A percentile compares a stretch with the other conserved stretches of the same genome.
Conservation (phyloP, 495 filamentous ascomycete species). For the Amphirosellinia nigrospora region DNA sequence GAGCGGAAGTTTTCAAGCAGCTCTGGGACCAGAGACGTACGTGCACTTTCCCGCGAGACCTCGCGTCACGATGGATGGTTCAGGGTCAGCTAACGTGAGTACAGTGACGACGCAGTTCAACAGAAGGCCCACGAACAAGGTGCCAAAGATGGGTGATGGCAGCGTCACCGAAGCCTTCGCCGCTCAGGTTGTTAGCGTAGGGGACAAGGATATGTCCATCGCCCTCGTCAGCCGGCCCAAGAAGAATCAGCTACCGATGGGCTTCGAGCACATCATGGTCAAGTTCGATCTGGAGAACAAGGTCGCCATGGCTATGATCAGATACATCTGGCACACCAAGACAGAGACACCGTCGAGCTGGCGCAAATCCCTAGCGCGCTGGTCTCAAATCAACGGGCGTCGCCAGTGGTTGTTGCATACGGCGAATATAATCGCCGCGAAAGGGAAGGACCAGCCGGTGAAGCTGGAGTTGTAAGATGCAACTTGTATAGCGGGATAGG, state of each 20-base stretch:
- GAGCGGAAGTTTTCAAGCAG: conserved; percentile 20
- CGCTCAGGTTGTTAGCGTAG: conserved; percentile 26
- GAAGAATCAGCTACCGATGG: conserved; percentile 24
- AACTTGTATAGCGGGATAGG: not conserved
- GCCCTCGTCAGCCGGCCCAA: conserved; percentile 20
- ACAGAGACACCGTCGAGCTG: conserved; percentile 20
- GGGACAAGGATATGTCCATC: conserved; percentile 25
- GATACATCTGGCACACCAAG: conserved; percentile 25
- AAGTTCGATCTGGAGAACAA: conserved; percentile 19
- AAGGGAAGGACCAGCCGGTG: conserved; percentile 53
- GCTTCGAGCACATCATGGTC: conserved; percentile 26
- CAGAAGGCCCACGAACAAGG: not conserved
- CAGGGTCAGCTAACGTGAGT: not conserved
- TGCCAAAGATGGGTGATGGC: conserved; percentile 24
- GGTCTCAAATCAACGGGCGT: conserved; percentile 25
- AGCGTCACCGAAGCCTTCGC: conserved; percentile 19
- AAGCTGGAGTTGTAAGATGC: conserved; percentile 20
- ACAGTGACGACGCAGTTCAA: conserved; percentile 25
- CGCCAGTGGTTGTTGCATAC: conserved; percentile 23
- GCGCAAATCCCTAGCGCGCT: conserved; percentile 23
- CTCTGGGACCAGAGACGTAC: conserved; percentile 27
- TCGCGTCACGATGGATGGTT: not conserved
- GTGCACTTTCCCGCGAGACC: not conserved
- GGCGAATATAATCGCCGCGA: conserved; percentile 15
- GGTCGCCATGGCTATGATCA: conserved; percentile 22